Base-by-base conservation (phyloP, 768 basidiomycete species). In the Mycena capillaripes region DNA sequence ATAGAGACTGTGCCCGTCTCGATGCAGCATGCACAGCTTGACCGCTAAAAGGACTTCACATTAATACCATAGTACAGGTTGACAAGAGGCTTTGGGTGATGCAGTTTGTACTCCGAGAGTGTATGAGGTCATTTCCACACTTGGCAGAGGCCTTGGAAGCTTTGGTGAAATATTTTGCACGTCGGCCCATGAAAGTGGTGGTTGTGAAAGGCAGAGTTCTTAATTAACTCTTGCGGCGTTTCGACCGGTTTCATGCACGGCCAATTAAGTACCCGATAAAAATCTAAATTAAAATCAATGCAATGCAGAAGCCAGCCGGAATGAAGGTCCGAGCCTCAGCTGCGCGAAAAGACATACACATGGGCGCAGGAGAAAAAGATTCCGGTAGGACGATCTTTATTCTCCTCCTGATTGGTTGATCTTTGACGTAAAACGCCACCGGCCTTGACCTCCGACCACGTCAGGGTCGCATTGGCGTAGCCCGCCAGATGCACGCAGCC, bases 111-210 rank as follows among this genome's bases (percentile, higher is more conserved):
- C 21, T 62, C 4, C 27, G 17, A 21, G 36, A 42, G 30, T 61
- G 56, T 32, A 5, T 55, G 1, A 1, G 6, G 6, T 23, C 19
- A 5, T 29, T 25, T 23, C 29, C 32, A 1, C 29, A 23, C 1
- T 46, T 9, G 25, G 61, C 69, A 0, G 40, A 10, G 2, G 52
- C 40, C 38, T 14, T 32, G 9, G 63, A 60, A 8, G 48, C 55
- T 1, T 2, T 4, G 27, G 69, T 56, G 29, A 63, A 7, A 46
- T 70, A n/a, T 21, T 56, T 63, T 19, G 69, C 69, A 5, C 61
- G 60, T 16, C 61, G 61, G 10, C 69, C 69, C 69, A 70, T 70
- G 8, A 19, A 46, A 4, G 23, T 19, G 42, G 38, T 63, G 32
- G 53, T 34, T 14, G 69, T 56, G 3, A 46, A 40, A 29, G 59